Base-by-base conservation (phyloP, 2,329 filamentous ascomycete species). In the Paracoccidioides brasiliensis region DNA sequence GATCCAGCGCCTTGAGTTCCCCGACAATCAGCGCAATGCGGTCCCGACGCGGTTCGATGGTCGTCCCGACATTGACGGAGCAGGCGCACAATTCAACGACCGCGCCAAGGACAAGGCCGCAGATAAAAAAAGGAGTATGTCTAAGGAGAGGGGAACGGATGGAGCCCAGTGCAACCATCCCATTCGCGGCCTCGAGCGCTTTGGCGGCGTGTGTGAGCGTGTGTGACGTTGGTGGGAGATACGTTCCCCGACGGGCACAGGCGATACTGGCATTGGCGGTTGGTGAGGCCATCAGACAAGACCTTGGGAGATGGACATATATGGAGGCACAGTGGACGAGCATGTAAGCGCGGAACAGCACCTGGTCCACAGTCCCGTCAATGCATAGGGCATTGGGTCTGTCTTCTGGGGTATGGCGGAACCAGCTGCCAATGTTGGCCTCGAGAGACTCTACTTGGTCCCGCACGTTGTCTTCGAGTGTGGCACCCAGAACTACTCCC, bases 321-420 rank as follows among this genome's bases (percentile, higher is more conserved):
- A 93, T 88, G 0, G 83, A 72, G 8, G 78, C 76, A 50, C 71
- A 72, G 56, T 80, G 74, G 53, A 79, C 76, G 63, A 95, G 87
- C 81, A 94, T 91, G 59, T 88, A 85, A 0, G 88, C 90, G 68
- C 94, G 88, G 72, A 95, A 95, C 70, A 95, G 83, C 79, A 95
- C 85, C 70, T 95, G 88, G 67, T 96, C 90, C 9, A 90, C 76
- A 54, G 82, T 78, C 37, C 88, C 84, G 62, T 85, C 81, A 59
- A 80, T 79, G 57, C 82, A 80, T 54, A 94, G 74, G 14, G 87
- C 77, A 58, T 88, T 80, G 55, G 78, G 77, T 71, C 94, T 94
- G 12, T 77, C 77, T 14, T 78, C 75, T 0, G 90, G 90, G 0
- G 95, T 75, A 63, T 93, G 86, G 50, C 91, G 79, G 54, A 82